Percentiles rank a stretch among this genome's conserved stretches.
phyloP scores from a whole-genome alignment of 192 early-diverging fungal genomes.

The Dissophora globulifera region DNA sequence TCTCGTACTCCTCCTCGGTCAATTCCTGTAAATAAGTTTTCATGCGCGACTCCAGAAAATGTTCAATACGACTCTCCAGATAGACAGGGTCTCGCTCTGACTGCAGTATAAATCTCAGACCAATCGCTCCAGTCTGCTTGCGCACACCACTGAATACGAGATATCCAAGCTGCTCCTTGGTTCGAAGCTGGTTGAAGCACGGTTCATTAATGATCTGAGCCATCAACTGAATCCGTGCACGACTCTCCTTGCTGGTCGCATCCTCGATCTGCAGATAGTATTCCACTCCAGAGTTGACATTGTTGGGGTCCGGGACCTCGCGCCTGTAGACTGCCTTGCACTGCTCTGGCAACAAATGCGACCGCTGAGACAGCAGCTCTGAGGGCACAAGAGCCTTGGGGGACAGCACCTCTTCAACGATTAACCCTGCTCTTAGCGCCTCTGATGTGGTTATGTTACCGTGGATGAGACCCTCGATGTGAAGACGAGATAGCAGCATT shows the following conservation, averaged over 20 bases:
- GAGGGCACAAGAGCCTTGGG: constrained; percentile 70
- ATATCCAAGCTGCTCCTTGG: constrained; percentile 90
- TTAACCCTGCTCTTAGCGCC: constrained; percentile 69
- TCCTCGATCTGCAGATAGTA: constrained; percentile 86
- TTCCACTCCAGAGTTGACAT: constrained; percentile 92
- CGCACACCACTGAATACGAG: constrained; percentile 78
- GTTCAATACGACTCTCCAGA: constrained; percentile 81
- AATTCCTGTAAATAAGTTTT: constrained; percentile 67
- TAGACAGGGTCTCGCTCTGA: constrained; percentile 86
- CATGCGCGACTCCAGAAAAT: constrained; percentile 70
- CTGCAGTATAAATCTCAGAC: constrained; percentile 86
- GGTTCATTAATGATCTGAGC: constrained; percentile 89
- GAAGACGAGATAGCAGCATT: constrained; percentile 72
- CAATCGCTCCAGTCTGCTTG: constrained; percentile 80
- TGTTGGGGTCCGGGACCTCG: constrained; percentile 76
- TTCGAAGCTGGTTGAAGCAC: constrained; percentile 92
- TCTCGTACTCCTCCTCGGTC: constrained; percentile 76
- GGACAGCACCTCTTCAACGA: constrained; percentile 67
- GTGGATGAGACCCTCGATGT: constrained; percentile 85
- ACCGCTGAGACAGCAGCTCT: constrained; percentile 61
- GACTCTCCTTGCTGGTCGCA: constrained; percentile 68
- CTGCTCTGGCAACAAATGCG: constrained; percentile 64
- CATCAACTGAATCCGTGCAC: constrained; percentile 76
- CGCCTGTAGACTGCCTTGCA: constrained; percentile 62
- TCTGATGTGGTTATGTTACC: constrained; percentile 85